Conservation (phyloP, 495 filamentous ascomycete genomes). For the Cryomyces minteri region DNA sequence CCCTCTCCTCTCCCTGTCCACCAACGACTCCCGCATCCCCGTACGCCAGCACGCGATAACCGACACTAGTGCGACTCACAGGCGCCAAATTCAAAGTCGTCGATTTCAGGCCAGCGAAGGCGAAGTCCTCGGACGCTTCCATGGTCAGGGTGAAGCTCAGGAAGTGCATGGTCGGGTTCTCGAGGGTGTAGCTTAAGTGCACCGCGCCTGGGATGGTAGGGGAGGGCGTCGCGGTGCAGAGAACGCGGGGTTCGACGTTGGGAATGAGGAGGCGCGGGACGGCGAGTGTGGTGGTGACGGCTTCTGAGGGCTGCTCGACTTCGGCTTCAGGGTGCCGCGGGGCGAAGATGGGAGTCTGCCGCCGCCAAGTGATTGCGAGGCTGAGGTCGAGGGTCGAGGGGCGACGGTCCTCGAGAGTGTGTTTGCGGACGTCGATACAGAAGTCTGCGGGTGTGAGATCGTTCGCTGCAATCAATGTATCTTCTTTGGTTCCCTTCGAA, state of each 20-base stretch:
- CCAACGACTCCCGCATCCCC: background rate
- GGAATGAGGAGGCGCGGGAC: constrained; percentile 66
- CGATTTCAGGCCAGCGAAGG: constrained; percentile 77
- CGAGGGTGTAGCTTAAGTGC: constrained; percentile 51
- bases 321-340: constrained; percentile 5
- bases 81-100: constrained; percentile 61
- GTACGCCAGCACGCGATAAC: constrained; percentile 48
- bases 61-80: constrained; percentile 47
- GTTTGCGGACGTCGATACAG: constrained; percentile 49
- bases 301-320: constrained; percentile 3
- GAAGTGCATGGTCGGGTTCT: constrained; percentile 89
- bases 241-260: constrained; percentile 70
- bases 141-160: constrained; percentile 80
- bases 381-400: constrained; percentile 51
- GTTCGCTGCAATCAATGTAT: constrained; percentile 30
- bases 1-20: constrained; percentile 5
- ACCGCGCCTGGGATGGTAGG: constrained; percentile 24
- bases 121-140: constrained; percentile 85
- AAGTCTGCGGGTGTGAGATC: constrained; percentile 54
- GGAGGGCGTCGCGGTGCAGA: constrained; percentile 29
- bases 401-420: constrained; percentile 59
- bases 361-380: constrained; percentile 62
- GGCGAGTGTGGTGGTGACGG: constrained; percentile 42
- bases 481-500: constrained; percentile 5
- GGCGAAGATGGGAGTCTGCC: constrained; percentile 12